These are phyloP conservation scores for Ophiostoma triangulosporum DNA, from an alignment of 2,329 filamentous ascomycete species.

Conservation along the genomic window DNA sequence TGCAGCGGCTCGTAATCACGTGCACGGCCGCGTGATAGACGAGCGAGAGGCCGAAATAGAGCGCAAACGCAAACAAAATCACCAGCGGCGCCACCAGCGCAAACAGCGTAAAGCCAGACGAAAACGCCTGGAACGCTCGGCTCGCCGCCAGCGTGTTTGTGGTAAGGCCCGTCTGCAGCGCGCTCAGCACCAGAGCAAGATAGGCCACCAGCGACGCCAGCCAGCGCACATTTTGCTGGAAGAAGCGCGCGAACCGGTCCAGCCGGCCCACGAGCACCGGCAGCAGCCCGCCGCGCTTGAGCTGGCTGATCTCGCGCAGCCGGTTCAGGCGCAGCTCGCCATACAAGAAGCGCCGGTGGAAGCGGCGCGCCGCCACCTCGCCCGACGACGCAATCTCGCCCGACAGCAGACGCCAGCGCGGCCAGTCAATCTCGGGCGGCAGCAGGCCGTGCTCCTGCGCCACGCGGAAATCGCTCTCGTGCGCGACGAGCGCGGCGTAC, in stretches of 20 bases:
- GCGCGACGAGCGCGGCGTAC: constrained; percentile 23
- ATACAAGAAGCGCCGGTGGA: constrained; percentile 26
- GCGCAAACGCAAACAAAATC: constrained; percentile 10
- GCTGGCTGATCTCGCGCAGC: constrained; percentile 27
- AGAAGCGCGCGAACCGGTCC: constrained; percentile 25
- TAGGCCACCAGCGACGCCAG: constrained; percentile 28
- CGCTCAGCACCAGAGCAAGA: constrained; percentile 31
- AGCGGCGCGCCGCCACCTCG: constrained; percentile 18
- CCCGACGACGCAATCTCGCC: constrained; percentile 19
- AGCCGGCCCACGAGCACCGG: constrained; percentile 17
- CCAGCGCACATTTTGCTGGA: constrained; percentile 29
- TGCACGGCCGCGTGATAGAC: constrained; percentile 12
- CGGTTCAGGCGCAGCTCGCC: constrained; percentile 29
- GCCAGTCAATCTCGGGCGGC: constrained; percentile 24
- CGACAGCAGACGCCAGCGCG: constrained; percentile 24
- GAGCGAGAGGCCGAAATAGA: constrained; percentile 13
- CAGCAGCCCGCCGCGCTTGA: constrained; percentile 12
- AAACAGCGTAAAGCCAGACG: constrained; percentile 35
- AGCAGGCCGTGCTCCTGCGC: constrained; percentile 23
- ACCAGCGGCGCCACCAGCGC: constrained; percentile 28
- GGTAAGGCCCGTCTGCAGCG: constrained; percentile 35
- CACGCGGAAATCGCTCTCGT: constrained; percentile 27
- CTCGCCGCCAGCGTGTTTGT: constrained; percentile 22
- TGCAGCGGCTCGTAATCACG: constrained; percentile 8
- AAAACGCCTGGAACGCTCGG: constrained; percentile 27